phyloP scores from a whole-genome alignment of 768 basidiomycete genomes.

The Tylopilus intermedius region DNA sequence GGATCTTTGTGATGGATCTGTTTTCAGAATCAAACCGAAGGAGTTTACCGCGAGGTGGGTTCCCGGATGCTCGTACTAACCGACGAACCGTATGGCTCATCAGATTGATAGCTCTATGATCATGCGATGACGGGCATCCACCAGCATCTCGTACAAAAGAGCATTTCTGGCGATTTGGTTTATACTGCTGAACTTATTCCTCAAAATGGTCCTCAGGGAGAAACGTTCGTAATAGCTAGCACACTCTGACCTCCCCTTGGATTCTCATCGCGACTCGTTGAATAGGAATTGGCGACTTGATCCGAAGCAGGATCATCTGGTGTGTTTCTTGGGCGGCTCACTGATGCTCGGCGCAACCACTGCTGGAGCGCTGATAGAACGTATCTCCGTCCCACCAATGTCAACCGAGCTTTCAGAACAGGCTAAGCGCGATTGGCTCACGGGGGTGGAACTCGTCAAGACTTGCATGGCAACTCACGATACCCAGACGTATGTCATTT shows the following conservation, averaged over 20 bases:
- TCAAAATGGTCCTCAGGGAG: conserved; percentile 32
- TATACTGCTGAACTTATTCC: conserved; percentile 85
- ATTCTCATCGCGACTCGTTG: conserved; percentile 5
- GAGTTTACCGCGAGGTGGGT: conserved; percentile 68
- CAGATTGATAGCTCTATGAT: conserved; percentile 72
- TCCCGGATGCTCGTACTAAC: neutral
- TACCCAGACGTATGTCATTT: conserved; percentile 64
- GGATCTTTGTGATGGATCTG: neutral
- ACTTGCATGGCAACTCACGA: conserved; percentile 87
- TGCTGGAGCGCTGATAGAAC: conserved; percentile 47
- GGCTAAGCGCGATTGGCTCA: conserved; percentile 75
- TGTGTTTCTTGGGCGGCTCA: conserved; percentile 90
- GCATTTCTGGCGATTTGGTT: conserved; percentile 51
- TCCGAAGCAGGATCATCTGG: conserved; percentile 93
- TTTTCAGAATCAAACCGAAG: conserved; percentile 63
- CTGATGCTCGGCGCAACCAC: conserved; percentile 85
- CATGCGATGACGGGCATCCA: conserved; percentile 81
- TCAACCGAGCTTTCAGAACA: conserved; percentile 53
- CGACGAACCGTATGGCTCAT: neutral
- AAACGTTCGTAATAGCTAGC: conserved; percentile 30
- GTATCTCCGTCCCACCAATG: conserved; percentile 64
- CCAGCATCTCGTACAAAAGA: conserved; percentile 63
- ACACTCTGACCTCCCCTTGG: neutral
- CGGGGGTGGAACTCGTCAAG: conserved; percentile 74
- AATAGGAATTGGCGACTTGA: conserved; percentile 65